Conservation (phyloP, 2,329 filamentous ascomycete genomes). For the Coniochaeta hoffmannii region DNA sequence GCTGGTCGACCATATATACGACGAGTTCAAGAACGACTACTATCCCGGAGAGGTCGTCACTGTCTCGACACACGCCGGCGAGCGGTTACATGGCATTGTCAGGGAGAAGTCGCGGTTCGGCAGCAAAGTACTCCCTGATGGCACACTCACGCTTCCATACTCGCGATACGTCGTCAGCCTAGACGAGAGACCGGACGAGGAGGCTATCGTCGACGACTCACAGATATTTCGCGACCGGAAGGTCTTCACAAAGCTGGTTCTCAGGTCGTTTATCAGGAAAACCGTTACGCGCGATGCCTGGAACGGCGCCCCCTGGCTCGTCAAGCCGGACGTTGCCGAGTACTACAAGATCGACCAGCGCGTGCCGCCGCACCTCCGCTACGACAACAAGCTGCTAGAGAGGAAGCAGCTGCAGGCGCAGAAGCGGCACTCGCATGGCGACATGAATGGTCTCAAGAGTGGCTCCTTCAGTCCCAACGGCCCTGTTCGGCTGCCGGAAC, state of each 20-base stretch:
- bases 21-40: constrained; percentile 82
- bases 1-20: constrained; percentile 58
- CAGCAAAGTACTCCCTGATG: constrained; percentile 55
- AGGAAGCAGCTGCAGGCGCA: constrained; percentile 65
- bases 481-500: constrained; percentile 57
- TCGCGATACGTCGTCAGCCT: constrained; percentile 77
- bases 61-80: constrained; percentile 61
- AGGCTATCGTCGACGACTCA: constrained; percentile 71
- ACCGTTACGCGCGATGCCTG: constrained; percentile 87
- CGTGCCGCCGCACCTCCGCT: constrained; percentile 72
- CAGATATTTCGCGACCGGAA: constrained; percentile 84
- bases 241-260: constrained; percentile 87
- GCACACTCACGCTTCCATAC: constrained; percentile 61
- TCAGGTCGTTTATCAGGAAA: constrained; percentile 91
- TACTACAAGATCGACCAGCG: constrained; percentile 83
- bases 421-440: constrained; percentile 47
- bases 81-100: constrained; percentile 65
- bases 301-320: constrained; percentile 94
- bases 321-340: constrained; percentile 77
- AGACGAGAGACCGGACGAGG: constrained; percentile 56
- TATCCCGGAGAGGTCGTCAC: constrained; percentile 83
- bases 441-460: constrained; percentile 35
- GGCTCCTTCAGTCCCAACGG: constrained; percentile 29
- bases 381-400: constrained; percentile 72
- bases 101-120: constrained; percentile 80